phyloP scores from a whole-genome alignment of 441 rosid species.

The Lepidium campestre region DNA sequence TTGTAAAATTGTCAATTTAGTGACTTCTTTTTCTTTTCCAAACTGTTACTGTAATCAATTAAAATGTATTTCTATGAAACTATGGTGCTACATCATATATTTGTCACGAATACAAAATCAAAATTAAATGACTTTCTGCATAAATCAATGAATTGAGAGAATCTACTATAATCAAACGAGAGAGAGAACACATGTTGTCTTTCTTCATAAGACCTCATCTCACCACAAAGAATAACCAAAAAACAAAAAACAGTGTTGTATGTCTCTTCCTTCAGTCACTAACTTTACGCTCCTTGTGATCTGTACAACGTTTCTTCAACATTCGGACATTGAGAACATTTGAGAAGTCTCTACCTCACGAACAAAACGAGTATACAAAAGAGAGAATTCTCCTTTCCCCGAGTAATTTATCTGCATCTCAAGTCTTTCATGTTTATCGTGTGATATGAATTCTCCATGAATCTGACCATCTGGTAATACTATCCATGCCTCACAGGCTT shows the following conservation, averaged over 20 bases:
- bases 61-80: too few species aligned
- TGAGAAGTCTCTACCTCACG: constrained; percentile 5
- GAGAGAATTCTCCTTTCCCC: background rate
- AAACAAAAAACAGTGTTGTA: background rate
- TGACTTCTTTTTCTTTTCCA: too few species aligned
- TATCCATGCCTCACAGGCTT: background rate
- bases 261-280: background rate
- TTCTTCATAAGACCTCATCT: background rate
- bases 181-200: background rate
- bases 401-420: constrained; percentile 4
- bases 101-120: background rate
- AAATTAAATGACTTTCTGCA: background rate
- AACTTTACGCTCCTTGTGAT: background rate
- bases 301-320: constrained; percentile 15
- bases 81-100: background rate
- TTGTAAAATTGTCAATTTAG: too few species aligned
- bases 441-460: constrained; percentile 2
- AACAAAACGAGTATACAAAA: background rate
- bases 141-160: constrained; percentile 16
- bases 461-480: constrained; percentile 4
- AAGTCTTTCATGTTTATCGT: background rate
- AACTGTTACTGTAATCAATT: too few species aligned
- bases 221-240: background rate
- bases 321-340: background rate
- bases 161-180: constrained; percentile 9